phyloP scores from a whole-genome alignment of 1,284 basidiomycete genomes.

The Phellinidium pouzarii region DNA sequence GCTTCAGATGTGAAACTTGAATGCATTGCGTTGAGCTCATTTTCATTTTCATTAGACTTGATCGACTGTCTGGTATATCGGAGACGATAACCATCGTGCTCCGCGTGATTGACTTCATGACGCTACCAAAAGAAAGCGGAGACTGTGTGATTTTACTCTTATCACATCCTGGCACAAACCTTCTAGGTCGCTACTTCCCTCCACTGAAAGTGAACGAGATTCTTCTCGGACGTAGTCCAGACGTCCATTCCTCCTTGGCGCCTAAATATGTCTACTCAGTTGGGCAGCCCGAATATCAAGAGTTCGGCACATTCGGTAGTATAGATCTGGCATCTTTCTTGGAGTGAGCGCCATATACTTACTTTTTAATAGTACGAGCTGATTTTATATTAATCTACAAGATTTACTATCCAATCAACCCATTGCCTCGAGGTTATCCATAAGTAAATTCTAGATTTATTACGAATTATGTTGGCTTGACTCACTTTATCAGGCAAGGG shows the following conservation, averaged over 20 bases:
- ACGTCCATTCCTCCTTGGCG: conserved; percentile 34
- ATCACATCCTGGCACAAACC: conserved; percentile 58
- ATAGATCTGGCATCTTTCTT: conserved; percentile 71
- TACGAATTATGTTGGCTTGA: background rate
- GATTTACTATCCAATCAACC: conserved; percentile 67
- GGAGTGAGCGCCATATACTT: conserved; percentile 39
- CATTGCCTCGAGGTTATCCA: conserved; percentile 62
- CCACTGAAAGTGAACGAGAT: conserved; percentile 60
- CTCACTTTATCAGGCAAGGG: conserved; percentile 31
- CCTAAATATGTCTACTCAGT: conserved; percentile 48
- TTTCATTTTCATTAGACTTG: conserved; percentile 34
- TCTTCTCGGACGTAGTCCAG: conserved; percentile 49
- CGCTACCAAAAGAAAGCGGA: conserved; percentile 53
- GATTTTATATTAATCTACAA: conserved; percentile 23
- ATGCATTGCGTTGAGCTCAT: background rate
- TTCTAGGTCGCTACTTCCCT: conserved; percentile 60
- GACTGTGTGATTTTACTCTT: conserved; percentile 61
- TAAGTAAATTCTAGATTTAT: conserved; percentile 32
- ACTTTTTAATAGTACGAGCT: background rate
- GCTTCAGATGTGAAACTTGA: background rate
- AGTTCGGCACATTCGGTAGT: conserved; percentile 54
- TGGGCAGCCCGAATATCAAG: conserved; percentile 40
- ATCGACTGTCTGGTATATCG: conserved; percentile 41
- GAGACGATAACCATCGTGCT: conserved; percentile 47
- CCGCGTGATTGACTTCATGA: conserved; percentile 57